phyloP scores from a whole-genome alignment of 2,329 filamentous ascomycete genomes.

The Rhexocercosporidium sp. region DNA sequence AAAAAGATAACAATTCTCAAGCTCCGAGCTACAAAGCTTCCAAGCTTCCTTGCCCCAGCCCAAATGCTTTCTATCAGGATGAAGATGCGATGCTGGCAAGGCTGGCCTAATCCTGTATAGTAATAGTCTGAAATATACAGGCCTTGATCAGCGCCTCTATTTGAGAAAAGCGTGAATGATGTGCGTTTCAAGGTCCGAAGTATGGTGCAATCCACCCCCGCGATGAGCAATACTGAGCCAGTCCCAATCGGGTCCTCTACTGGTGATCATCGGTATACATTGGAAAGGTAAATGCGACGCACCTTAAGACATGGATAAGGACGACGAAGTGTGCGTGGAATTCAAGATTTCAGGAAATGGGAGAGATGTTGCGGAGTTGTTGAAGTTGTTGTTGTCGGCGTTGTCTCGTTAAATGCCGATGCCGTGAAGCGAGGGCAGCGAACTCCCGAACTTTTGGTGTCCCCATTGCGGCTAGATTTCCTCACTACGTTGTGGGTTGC shows the following conservation, averaged over 20 bases:
- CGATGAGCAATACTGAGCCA: slow-evolving; percentile 15
- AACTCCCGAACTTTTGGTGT: background rate
- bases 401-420: background rate
- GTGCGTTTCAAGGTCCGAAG: background rate
- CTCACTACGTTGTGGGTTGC: too few relatives aligned
- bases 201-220: slow-evolving; percentile 25
- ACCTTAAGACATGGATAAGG: background rate
- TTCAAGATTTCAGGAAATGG: background rate
- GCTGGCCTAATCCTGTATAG: background rate
- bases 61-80: background rate
- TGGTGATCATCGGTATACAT: background rate
- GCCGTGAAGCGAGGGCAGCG: background rate
- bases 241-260: background rate
- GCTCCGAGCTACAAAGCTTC: background rate
- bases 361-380: background rate
- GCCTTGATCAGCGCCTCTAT: background rate
- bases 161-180: background rate
- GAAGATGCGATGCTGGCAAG: background rate
- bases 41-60: background rate
- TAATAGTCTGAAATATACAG: background rate
- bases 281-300: background rate
- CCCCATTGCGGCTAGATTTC: background rate
- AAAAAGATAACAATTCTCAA: background rate
- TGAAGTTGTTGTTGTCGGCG: background rate
- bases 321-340: background rate